Evolutionary conservation across 805 yeast species (phyloP), one percentile per base, ranked within the genome.

Genomic region (Isabelozyma heimii): DNA sequence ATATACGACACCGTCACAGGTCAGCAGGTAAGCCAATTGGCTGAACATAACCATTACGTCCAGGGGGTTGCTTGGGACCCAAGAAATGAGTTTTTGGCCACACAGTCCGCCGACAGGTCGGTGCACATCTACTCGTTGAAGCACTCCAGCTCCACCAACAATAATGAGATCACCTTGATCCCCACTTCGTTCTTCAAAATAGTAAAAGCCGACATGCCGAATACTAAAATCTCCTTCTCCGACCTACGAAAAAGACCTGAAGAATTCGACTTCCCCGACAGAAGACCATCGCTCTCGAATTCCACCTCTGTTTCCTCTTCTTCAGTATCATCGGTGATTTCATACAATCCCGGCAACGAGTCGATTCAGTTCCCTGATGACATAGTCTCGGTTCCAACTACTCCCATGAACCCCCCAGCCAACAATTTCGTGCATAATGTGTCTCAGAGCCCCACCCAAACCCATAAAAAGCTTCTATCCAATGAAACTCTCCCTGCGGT

Each of bases 31-130:
- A 65, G 73, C 26, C 85, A 82, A 55, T 73, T 85, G 51, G 81
- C 81, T 5, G 89, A 87, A 49, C 98, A 94, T 66, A 73, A 74
- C 43, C 97, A 91, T 65, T 92, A 89, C 58, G 95, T 94, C 2
- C 99, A 94, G 67, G 99, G 99, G 2, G 92, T 94, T 5, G 76
- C 87, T 0, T 94, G 98, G 98, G 99, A 94, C 63, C 99, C 99
- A 7, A 62, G 73, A 47, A 83, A 86, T 53, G 82, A 86, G 63
- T 89, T 67, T 55, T 66, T 94, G 5, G 89, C 91, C 0, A 87
- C 97, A 6, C 97, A 91, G 64, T 83, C 94, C 24, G 95, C 97
- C 10, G 99, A 94, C 67, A 71, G 97, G 51, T 76, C 89, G 2
- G 84, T 92, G 10, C 84, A 83, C 53, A 71, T 94, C n/a, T 89